Conservation (phyloP, 176 grass and related monocot genomes). For the Elymus sibiricus region DNA sequence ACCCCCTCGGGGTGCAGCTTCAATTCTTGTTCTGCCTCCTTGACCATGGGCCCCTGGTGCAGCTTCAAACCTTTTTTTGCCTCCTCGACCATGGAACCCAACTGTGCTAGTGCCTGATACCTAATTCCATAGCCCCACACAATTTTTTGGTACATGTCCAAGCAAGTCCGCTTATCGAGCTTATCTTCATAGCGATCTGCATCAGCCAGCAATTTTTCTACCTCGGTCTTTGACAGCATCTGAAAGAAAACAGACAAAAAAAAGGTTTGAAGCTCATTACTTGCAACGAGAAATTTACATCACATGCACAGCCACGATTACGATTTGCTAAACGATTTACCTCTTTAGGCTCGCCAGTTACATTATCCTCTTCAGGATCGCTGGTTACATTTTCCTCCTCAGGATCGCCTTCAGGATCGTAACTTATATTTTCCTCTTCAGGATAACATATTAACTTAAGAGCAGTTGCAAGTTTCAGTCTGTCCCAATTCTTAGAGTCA, state of each 20-base stretch:
- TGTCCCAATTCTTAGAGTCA: not conserved
- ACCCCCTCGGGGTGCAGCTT: not conserved
- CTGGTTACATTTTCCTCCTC: not conserved
- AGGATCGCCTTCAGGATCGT: not conserved
- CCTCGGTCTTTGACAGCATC: not conserved
- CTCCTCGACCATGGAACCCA: not conserved
- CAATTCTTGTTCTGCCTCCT: not conserved
- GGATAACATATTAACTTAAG: slow-evolving; percentile 1
- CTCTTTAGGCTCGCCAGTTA: not conserved
- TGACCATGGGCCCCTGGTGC: not conserved
- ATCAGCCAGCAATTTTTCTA: not conserved
- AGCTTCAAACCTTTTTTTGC: not conserved
- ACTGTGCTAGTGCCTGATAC: not conserved
- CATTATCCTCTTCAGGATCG: not conserved
- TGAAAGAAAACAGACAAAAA: not conserved
- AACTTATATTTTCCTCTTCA: not conserved
- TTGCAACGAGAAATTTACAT: not conserved
- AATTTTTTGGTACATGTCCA: not conserved
- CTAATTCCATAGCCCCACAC: not conserved
- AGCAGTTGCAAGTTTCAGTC: slow-evolving; percentile 8
- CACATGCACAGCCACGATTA: not conserved
- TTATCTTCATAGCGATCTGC: not conserved
- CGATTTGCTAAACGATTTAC: slow-evolving; percentile 9
- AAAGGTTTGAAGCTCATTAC: not conserved
- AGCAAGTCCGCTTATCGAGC: not conserved